Evolutionary conservation across 2,329 filamentous ascomycete genomes (phyloP).

Genomic region (Venturiaceae sp.): DNA sequence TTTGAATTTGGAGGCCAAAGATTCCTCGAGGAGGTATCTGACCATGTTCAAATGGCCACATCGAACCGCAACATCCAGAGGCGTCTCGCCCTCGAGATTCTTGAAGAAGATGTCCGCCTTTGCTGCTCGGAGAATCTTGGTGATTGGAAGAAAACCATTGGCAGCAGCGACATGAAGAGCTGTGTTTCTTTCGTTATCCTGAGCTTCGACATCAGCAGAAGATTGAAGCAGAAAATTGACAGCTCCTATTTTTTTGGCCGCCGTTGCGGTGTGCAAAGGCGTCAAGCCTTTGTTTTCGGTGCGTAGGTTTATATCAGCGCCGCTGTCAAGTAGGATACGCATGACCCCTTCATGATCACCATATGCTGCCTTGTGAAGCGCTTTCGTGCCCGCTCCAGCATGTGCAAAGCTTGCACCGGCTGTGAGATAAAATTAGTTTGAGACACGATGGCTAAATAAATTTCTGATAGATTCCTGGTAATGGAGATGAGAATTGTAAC

Average conservation of each 20-base stretch:
- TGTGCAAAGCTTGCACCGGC: background rate
- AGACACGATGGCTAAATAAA: too few species aligned
- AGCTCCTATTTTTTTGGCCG: background rate
- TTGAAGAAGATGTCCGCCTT: background rate
- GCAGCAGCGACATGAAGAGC: conserved; percentile 1
- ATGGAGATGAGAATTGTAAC: too few species aligned
- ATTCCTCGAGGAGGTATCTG: background rate
- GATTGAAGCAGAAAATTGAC: background rate
- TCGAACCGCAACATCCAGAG: background rate
- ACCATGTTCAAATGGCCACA: background rate
- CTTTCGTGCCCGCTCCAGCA: background rate
- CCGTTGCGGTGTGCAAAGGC: background rate
- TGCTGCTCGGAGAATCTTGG: background rate
- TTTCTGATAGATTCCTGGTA: too few species aligned
- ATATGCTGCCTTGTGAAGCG: background rate
- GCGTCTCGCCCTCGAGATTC: background rate
- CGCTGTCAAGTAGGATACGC: background rate
- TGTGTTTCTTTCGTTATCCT: background rate
- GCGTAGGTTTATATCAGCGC: background rate
- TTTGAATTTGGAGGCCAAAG: background rate
- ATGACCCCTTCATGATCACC: background rate
- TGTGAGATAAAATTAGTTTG: too few species aligned
- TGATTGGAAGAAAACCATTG: background rate
- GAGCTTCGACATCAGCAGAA: background rate
- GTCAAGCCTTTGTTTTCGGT: background rate